Evolutionary conservation across 2,329 filamentous ascomycete genomes (phyloP), one percentile per base, ranked within the genome.

Genomic region (Fusarium mexicanum): DNA sequence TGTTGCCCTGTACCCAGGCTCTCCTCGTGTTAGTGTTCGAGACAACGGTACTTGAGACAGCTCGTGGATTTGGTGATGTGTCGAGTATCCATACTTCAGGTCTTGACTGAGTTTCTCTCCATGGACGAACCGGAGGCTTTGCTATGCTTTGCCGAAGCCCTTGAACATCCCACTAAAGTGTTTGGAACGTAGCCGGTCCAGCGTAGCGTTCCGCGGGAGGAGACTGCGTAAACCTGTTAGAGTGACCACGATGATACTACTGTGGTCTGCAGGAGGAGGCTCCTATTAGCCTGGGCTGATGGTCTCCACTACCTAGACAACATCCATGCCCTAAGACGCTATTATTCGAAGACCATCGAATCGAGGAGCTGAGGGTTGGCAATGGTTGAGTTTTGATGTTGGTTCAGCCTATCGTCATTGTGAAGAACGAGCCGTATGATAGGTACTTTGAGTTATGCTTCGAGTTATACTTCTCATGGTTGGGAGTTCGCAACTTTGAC

Each of bases 191-290:
- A 71, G 61, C 67, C 66, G 44, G 71, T 64, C 58, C 50, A 67
- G 61, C 54, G 62, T 74, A 57, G 61, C 57, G 71, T 67, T 50
- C 58, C 55, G 60, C 71, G 71, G 65, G 66, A 60, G 61, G 66
- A 61, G 53, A 41, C 44, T 65, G 59, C 50, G 65, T 70, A 69
- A 50, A 51, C 71, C 67, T 71, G 48, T 73, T 66, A 44, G 60
- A 71, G 51, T 48, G 59, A 47, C 41, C 51, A 48, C 59, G 54
- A 69, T 61, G 54, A 59, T 64, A 69, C 54, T 48, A 69, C 59
- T 53, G 64, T 66, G 55, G 71, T 59, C 71, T 71, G 71, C 71
- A 73, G 67, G 71, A 73, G 61, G 71, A 57, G 69, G 41, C 67
- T 72, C 70, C 59, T 55, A 35, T 16, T 35, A 64, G 71, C 48